Evolutionary conservation across 1,284 basidiomycete genomes (phyloP).

Genomic region (Heterobasidion parviporum): DNA sequence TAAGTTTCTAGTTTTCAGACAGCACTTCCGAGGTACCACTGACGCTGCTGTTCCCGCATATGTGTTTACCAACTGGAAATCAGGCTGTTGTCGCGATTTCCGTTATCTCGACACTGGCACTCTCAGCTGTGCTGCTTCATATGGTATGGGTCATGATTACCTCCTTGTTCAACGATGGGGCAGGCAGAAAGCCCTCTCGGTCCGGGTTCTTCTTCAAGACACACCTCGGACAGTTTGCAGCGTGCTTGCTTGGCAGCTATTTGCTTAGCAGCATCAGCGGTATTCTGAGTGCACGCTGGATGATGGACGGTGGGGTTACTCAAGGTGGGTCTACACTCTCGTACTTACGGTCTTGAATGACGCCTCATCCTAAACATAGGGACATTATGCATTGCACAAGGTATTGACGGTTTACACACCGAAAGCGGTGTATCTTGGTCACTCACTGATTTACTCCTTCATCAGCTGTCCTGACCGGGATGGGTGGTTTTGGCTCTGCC

Average conservation of each 20-base stretch:
- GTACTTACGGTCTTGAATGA: background rate
- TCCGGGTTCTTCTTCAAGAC: slow-evolving; percentile 62
- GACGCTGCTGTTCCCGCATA: background rate
- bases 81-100: slow-evolving; percentile 47
- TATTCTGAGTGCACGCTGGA: slow-evolving; percentile 39
- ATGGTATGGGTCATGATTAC: slow-evolving; percentile 33
- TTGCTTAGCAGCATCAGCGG: slow-evolving; percentile 44
- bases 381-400: slow-evolving; percentile 44
- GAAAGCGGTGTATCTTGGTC: background rate
- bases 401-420: slow-evolving; percentile 21
- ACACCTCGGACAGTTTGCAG: slow-evolving; percentile 59
- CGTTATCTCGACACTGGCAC: slow-evolving; percentile 40
- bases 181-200: slow-evolving; percentile 14
- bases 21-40: background rate
- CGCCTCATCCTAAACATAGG: background rate
- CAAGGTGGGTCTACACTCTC: slow-evolving; percentile 32
- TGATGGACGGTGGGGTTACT: slow-evolving; percentile 32
- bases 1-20: slow-evolving; percentile 21
- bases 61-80: background rate
- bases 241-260: slow-evolving; percentile 53
- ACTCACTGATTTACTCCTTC: slow-evolving; percentile 2
- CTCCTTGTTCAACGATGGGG: slow-evolving; percentile 13
- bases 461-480: slow-evolving; percentile 41
- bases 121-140: slow-evolving; percentile 37
- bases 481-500: slow-evolving; percentile 51